These are phyloP conservation scores for Candida ulmi DNA, from an alignment of 805 yeast species.

Conservation along the genomic window DNA sequence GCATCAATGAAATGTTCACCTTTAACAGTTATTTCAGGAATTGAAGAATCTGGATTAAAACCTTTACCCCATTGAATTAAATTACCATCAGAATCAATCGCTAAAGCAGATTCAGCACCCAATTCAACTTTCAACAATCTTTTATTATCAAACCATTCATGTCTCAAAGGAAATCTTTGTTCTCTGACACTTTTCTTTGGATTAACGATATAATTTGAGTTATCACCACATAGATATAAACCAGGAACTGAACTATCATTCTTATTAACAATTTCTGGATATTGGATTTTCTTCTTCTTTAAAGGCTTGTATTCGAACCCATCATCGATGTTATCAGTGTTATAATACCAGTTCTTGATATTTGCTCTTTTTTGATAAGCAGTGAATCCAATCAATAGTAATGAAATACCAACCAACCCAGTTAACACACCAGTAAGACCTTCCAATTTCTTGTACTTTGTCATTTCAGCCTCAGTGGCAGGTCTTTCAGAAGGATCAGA, in stretches of 20 bases:
- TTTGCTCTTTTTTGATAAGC: slow-evolving; percentile 23
- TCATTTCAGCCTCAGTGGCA: slow-evolving; percentile 13
- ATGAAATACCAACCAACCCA: slow-evolving; percentile 11
- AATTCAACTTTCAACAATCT: slow-evolving; percentile 52
- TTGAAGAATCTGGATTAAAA: slow-evolving; percentile 21
- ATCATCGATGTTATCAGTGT: slow-evolving; percentile 16
- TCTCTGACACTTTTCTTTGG: slow-evolving; percentile 23
- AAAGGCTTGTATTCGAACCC: slow-evolving; percentile 13
- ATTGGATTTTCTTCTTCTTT: slow-evolving; percentile 19
- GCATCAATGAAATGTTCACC: slow-evolving; percentile 41
- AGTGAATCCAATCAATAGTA: slow-evolving; percentile 2
- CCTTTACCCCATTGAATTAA: slow-evolving; percentile 67
- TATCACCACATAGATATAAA: slow-evolving; percentile 60
- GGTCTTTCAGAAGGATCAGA: too few species aligned
- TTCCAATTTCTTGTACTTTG: slow-evolving; percentile 13
- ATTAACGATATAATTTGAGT: slow-evolving; percentile 31
- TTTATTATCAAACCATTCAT: slow-evolving; percentile 58
- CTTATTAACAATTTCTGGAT: slow-evolving; percentile 27
- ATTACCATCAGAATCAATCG: slow-evolving; percentile 65
- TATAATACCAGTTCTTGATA: slow-evolving; percentile 25
- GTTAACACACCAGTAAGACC: slow-evolving; percentile 15
- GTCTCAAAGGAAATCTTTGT: slow-evolving; percentile 51
- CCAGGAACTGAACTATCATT: slow-evolving; percentile 45
- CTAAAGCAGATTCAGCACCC: slow-evolving; percentile 37
- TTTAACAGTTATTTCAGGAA: slow-evolving; percentile 33